These are phyloP conservation scores for Saccharomycopsis selenospora DNA, from an alignment of 805 yeast genomes.

Conservation along the genomic window DNA sequence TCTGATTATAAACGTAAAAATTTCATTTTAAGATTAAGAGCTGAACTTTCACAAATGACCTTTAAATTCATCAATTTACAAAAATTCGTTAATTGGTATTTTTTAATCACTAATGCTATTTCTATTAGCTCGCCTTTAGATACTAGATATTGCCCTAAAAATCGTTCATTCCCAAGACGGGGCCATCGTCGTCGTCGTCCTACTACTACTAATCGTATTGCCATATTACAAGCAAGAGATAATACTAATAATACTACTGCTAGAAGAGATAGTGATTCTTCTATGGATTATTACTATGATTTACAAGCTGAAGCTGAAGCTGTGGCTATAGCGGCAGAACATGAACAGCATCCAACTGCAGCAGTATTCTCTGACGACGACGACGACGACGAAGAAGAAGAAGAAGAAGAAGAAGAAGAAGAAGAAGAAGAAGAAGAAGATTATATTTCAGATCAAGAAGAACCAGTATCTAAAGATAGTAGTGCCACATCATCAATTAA, in stretches of 20 bases:
- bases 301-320: neutral
- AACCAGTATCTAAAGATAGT: neutral
- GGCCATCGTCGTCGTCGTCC: neutral
- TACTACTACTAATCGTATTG: too few relatives aligned
- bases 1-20: conserved; percentile 69
- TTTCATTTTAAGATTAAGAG: conserved; percentile 64
- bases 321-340: neutral
- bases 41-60: conserved; percentile 77
- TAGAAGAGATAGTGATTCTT: neutral
- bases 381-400: neutral
- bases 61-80: conserved; percentile 55
- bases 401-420: neutral
- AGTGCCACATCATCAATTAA: too few relatives aligned
- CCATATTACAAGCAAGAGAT: neutral
- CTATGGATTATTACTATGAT: neutral
- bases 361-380: neutral
- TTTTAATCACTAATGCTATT: neutral
- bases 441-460: neutral
- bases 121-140: conserved; percentile 11
- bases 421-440: neutral
- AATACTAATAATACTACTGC: neutral
- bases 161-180: conserved; percentile 10
- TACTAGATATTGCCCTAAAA: neutral
- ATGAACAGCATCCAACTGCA: neutral
- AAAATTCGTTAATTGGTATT: conserved; percentile 65